Evolutionary conservation across 371 early-diverging fungal genomes (phyloP), one percentile per base, ranked within the genome.

Genomic region (Mortierella sp.): DNA sequence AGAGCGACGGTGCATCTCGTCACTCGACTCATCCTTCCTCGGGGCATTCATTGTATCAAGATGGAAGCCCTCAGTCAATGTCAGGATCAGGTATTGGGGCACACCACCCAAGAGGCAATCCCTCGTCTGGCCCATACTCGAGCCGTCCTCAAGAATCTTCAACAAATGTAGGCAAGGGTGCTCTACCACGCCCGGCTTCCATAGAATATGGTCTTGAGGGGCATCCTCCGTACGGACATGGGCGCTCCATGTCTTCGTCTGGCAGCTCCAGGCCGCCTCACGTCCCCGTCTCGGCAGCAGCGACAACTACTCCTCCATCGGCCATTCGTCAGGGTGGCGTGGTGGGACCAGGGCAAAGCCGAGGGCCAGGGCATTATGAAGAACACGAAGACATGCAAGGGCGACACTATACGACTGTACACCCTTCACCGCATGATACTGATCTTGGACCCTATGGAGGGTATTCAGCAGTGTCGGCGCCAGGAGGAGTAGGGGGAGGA

Each of bases 331-430:
- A 40, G 22, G 54, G 11, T 62, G 28, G 52, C 4, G 43, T 5
- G 1, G 30, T 12, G 10, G 43, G 43, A 16, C 32, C 49, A 24
- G 65, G 30, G 12, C 59, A 59, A 28, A 47, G 51, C 3, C 35
- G 62, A 51, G 66, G 52, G 35, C 43, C 43, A 26, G 65, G 54
- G 52, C 43, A 28, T 4, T 70, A 70, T 32, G 71, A 70, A 24
- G n/a, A 11, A n/a, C 47, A 64, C 30, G 64, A 57, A 5, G 22
- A 11, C 28, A 20, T 4, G 5, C 70, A 62, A 35, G 70, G 45
- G 20, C 28, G 26, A 9, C 63, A 70, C 18, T 39, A 37, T 14
- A 20, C 70, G 0, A 57, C 62, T 3, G 8, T 45, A 4, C 63
- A 40, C 43, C 24, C 8, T 26, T 22, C 22, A 11, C 14, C 51